These are phyloP conservation scores for Alternaria brassicae DNA, from an alignment of 2,329 filamentous ascomycete genomes.

Conservation along the genomic window DNA sequence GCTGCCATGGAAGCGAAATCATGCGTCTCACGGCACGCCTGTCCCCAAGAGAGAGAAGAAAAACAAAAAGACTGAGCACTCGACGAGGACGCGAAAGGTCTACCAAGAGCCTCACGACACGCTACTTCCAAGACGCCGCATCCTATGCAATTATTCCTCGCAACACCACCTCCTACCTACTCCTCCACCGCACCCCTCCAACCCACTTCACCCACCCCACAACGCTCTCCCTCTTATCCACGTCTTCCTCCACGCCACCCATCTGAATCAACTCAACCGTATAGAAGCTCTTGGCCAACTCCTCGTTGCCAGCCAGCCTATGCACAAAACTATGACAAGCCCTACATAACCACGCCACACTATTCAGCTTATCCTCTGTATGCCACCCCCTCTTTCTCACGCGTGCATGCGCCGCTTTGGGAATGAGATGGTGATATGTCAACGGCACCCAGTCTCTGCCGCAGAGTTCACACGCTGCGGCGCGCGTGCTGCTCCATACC, in stretches of 20 bases:
- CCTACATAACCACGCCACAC: conserved; percentile 85
- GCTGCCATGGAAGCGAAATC: background rate
- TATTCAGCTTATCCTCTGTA: conserved; percentile 74
- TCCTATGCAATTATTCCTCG: background rate
- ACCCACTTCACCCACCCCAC: conserved; percentile 76
- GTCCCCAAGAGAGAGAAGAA: too few relatives aligned
- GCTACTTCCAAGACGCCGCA: too few relatives aligned
- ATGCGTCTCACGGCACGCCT: background rate
- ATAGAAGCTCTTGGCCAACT: conserved; percentile 74
- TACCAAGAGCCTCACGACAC: background rate
- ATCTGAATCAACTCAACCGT: conserved; percentile 74
- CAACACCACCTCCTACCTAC: conserved; percentile 44
- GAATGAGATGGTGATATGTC: conserved; percentile 87
- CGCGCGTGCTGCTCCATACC: conserved; percentile 65
- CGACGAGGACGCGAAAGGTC: background rate
- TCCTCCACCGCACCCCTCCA: conserved; percentile 76
- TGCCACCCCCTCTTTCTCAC: conserved; percentile 82
- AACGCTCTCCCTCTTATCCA: conserved; percentile 72
- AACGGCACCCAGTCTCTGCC: conserved; percentile 75
- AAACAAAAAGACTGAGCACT: too few relatives aligned
- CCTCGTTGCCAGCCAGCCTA: conserved; percentile 76
- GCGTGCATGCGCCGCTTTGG: conserved; percentile 77
- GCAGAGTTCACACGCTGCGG: conserved; percentile 74
- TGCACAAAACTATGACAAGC: conserved; percentile 87
- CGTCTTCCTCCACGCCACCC: conserved; percentile 73